These are phyloP conservation scores for Aspergillus indologenus DNA, from an alignment of 495 filamentous ascomycete genomes.

Conservation along the genomic window DNA sequence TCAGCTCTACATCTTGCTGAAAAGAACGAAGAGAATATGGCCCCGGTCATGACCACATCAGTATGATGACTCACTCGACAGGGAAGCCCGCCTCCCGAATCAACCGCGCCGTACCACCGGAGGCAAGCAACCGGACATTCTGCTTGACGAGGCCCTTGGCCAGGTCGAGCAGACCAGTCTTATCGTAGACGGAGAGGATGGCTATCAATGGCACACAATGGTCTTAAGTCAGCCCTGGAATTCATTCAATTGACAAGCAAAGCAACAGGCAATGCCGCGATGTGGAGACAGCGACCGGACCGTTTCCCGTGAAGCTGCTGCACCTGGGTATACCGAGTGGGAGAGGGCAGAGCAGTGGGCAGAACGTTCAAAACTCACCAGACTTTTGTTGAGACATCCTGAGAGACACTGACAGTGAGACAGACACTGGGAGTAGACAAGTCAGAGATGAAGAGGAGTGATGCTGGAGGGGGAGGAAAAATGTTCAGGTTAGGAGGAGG, in stretches of 20 bases:
- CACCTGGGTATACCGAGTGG: no score
- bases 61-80: slow-evolving; percentile 67
- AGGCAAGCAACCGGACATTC: slow-evolving; percentile 88
- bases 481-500: slow-evolving; percentile 11
- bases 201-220: slow-evolving; percentile 47
- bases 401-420: slow-evolving; percentile 19
- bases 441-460: slow-evolving; percentile 14
- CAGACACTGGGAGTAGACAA: slow-evolving; percentile 19
- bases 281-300: slow-evolving; percentile 20
- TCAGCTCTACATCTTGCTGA: slow-evolving; percentile 4
- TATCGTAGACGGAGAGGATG: slow-evolving; percentile 97
- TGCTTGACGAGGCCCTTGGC: slow-evolving; percentile 90
- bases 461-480: slow-evolving; percentile 12
- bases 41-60: slow-evolving; percentile 7
- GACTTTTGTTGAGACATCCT: slow-evolving; percentile 46
- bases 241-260: slow-evolving; percentile 4
- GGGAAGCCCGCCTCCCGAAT: slow-evolving; percentile 92
- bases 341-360: slow-evolving; percentile 1
- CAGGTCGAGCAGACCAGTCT: slow-evolving; percentile 93
- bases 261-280: slow-evolving; percentile 11
- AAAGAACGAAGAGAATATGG: neutral
- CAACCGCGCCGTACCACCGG: slow-evolving; percentile 89
- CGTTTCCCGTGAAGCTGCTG: slow-evolving; percentile 22
- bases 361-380: slow-evolving; percentile 29
- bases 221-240: slow-evolving; percentile 10